phyloP scores from a whole-genome alignment of 1,139 yeast species.

The Scheffersomyces titani region DNA sequence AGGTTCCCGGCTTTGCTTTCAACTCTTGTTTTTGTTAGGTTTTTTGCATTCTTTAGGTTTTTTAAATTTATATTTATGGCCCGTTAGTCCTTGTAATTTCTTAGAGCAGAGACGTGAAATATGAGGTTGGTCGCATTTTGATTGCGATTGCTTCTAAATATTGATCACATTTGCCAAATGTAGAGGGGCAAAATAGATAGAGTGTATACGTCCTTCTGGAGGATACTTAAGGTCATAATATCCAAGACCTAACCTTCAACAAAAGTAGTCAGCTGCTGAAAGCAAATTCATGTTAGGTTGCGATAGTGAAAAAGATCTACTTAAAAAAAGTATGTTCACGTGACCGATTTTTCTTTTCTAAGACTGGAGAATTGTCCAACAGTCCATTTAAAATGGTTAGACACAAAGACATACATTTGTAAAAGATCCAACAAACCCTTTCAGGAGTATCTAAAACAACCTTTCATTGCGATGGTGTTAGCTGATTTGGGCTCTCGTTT shows the following conservation, averaged over 20 bases:
- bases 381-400: background rate
- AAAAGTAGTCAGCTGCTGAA: too few relatives aligned
- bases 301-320: too few relatives aligned
- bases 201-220: too few relatives aligned
- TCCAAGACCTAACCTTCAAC: too few relatives aligned
- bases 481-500: slow-evolving; percentile 92
- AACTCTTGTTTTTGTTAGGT: background rate
- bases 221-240: too few relatives aligned
- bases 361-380: background rate
- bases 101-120: too few relatives aligned
- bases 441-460: background rate
- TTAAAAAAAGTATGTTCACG: too few relatives aligned
- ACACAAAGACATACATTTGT: background rate
- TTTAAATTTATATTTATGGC: background rate
- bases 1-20: background rate
- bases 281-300: too few relatives aligned
- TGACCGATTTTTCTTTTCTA: background rate
- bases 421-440: background rate
- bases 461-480: slow-evolving; percentile 64
- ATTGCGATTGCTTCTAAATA: too few relatives aligned
- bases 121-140: too few relatives aligned
- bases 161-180: too few relatives aligned
- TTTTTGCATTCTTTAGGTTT: background rate
- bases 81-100: background rate
- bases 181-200: too few relatives aligned